Evolutionary conservation across 2,329 filamentous ascomycete genomes (phyloP), one percentile per base, ranked within the genome.

Genomic region (Canariomyces notabilis): DNA sequence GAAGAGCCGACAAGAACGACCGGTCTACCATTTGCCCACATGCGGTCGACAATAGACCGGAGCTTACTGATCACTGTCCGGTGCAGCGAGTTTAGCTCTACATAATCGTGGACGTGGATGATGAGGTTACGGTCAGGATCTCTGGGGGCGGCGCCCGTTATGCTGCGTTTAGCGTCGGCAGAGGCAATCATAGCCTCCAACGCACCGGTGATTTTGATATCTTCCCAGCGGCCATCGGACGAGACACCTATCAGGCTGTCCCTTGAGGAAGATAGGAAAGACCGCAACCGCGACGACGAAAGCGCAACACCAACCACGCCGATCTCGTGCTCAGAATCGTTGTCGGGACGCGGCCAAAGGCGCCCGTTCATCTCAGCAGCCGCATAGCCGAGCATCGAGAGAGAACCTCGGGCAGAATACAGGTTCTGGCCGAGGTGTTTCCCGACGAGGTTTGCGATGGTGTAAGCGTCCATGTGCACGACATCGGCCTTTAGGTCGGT

Each of bases 1-100:
- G 87, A 89, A 15, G 64, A 65, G n/a, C 90, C 93, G 23, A 97
- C 67, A 15, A 96, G 75, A 45, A 90, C 76, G 42, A 95, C 76
- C 49, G 78, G 79, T 55, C 82, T 77, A 4, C 89, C 89, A 32
- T 79, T 74, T 44, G 76, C 74, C 72, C 90, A 85, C 48, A 83
- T 76, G 49, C 79, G 77, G 57, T 90, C 83, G 20, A 95, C 79
- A 6, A 85, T 72, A 38, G 79, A 76, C 43, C 87, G 81, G 11
- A 98, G 68, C 48, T 83, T 80, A 33, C 74, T 70, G 6, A 96
- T 68, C 23, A 97, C 73, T 9, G 89, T 88, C 48, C 88, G 81
- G 5, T 76, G 64, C 1, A 85, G 83, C 59, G 78, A 77, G 57
- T 76, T 80, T 7, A 98, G 73, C 53, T 94, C 87, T 43, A 86